A percentile compares a stretch with the other conserved stretches of the same genome.
Conservation (phyloP, 495 filamentous ascomycete genomes). For the Neurospora terricola region DNA sequence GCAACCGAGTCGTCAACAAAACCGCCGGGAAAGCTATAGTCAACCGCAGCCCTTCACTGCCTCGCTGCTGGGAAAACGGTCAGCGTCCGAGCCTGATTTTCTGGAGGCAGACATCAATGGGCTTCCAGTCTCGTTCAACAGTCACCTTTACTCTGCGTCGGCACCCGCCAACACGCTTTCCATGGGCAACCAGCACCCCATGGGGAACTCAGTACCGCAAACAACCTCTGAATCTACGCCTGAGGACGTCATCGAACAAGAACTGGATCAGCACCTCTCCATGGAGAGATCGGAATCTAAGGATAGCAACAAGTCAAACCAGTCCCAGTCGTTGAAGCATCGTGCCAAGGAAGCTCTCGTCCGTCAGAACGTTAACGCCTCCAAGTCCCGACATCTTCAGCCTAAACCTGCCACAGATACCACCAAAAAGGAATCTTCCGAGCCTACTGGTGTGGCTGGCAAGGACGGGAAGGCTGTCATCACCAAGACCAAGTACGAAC, state of each 20-base stretch:
- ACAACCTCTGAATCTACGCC: slow-evolving; percentile 13
- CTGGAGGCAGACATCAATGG: slow-evolving; percentile 25
- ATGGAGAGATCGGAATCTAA: slow-evolving; percentile 39
- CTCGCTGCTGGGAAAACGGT: slow-evolving; percentile 24
- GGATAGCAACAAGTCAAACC: slow-evolving; percentile 31
- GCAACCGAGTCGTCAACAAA: slow-evolving; percentile 21
- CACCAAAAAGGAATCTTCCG: slow-evolving; percentile 11
- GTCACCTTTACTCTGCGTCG: slow-evolving; percentile 16
- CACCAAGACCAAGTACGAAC: slow-evolving; percentile 57
- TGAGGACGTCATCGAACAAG: slow-evolving; percentile 1
- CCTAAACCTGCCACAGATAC: slow-evolving; percentile 27
- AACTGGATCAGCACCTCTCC: slow-evolving; percentile 12
- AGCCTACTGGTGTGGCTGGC: slow-evolving; percentile 5
- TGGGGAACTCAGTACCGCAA: slow-evolving; percentile 28
- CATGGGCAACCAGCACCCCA: slow-evolving; percentile 16
- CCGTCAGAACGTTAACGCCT: slow-evolving; percentile 25
- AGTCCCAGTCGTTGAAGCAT: slow-evolving; percentile 28
- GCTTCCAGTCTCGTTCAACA: slow-evolving; percentile 18
- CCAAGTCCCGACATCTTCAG: slow-evolving; percentile 23
- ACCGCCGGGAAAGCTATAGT: slow-evolving; percentile 20
- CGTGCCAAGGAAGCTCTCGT: slow-evolving; percentile 34
- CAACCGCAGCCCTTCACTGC: slow-evolving; percentile 8
- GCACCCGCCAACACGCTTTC: slow-evolving; percentile 19
- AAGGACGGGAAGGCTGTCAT: slow-evolving; percentile 47
- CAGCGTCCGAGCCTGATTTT: slow-evolving; percentile 18